Evolutionary conservation across 495 filamentous ascomycete genomes (phyloP).

Genomic region (Podospora australis): DNA sequence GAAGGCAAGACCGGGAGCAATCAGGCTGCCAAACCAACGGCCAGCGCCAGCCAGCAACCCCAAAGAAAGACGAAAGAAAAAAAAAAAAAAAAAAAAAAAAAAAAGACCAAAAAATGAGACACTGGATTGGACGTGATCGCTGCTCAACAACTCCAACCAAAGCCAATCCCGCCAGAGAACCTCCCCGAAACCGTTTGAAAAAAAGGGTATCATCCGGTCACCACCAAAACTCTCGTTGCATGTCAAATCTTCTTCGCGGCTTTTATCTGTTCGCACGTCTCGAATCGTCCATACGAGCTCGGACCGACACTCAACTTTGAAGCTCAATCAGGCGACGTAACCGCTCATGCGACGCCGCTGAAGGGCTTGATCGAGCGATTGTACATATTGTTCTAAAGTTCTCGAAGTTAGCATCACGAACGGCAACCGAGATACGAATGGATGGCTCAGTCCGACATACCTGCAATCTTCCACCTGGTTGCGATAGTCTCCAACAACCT

Average conservation of each 20-base stretch:
- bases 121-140: too few species aligned
- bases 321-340: conserved; percentile 4
- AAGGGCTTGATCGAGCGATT: conserved; percentile 5
- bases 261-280: too few species aligned
- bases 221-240: too few species aligned
- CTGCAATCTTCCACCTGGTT: conserved; percentile 25
- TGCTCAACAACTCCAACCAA: too few species aligned
- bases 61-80: background rate
- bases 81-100: background rate
- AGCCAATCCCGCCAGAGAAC: too few species aligned
- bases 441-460: conserved; percentile 7
- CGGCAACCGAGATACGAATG: background rate
- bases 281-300: too few species aligned
- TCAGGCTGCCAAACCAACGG: background rate
- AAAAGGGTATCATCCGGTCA: too few species aligned
- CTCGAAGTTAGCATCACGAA: background rate
- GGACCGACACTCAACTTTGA: too few species aligned
- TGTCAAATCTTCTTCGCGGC: too few species aligned
- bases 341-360: background rate
- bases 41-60: background rate
- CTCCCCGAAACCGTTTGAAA: too few species aligned
- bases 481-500: conserved; percentile 5
- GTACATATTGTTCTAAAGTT: conserved; percentile 5
- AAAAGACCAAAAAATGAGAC: too few species aligned
- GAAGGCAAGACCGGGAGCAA: background rate